Conservation (phyloP, 768 basidiomycete species). For the Tulasnella sp. region DNA sequence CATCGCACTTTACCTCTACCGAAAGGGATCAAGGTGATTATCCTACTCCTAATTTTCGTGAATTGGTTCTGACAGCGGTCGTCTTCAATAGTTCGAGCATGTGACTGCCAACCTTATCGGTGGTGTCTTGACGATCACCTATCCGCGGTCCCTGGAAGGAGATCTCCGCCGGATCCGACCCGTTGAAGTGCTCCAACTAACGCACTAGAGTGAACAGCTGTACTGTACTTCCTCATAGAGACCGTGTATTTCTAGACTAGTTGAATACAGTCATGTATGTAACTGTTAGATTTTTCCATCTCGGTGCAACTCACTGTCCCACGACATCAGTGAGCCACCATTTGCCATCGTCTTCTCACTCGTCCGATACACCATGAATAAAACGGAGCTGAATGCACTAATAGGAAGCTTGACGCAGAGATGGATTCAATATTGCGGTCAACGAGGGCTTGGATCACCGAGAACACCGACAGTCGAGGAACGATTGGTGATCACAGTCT, state of each 20-base stretch:
- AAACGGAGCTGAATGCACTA: neutral
- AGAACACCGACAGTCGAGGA: neutral
- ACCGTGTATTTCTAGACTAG: neutral
- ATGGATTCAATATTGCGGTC: neutral
- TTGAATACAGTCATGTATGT: neutral
- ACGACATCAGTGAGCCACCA: neutral
- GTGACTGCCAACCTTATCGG: constrained; percentile 14
- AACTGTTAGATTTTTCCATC: neutral
- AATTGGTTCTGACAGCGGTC: neutral
- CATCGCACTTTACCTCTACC: constrained; percentile 12
- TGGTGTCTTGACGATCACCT: constrained; percentile 13
- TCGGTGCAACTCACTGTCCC: neutral
- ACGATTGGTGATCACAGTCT: neutral
- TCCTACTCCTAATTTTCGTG: neutral
- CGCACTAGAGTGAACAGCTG: neutral
- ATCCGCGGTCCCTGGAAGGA: constrained; percentile 5
- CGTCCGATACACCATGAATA: neutral
- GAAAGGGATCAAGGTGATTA: constrained; percentile 5
- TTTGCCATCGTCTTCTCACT: neutral
- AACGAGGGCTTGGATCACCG: neutral
- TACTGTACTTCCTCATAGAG: neutral
- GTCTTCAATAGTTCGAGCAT: constrained; percentile 7
- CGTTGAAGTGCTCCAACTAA: neutral
- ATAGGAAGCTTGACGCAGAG: neutral
- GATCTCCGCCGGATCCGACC: neutral